These are phyloP conservation scores for Gigaspora rosea DNA, from an alignment of 192 early-diverging fungal genomes.

Conservation along the genomic window DNA sequence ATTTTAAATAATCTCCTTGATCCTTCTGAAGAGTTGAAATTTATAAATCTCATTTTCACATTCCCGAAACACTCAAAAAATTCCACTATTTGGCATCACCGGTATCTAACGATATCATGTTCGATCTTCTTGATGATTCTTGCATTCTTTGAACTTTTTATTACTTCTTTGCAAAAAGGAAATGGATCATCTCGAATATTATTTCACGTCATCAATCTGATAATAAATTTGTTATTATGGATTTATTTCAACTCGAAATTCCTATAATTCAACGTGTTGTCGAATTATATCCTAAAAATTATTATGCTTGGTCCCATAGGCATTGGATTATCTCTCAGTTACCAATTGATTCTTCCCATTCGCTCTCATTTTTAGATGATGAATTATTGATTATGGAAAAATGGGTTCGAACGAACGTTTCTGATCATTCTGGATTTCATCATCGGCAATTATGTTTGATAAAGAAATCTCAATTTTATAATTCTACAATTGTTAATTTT, in stretches of 20 bases:
- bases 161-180: neutral
- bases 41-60: slow-evolving; percentile 52
- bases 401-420: slow-evolving; percentile 45
- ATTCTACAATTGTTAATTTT: slow-evolving; percentile 2
- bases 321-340: slow-evolving; percentile 45
- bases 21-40: slow-evolving; percentile 39
- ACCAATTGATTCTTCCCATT: slow-evolving; percentile 12
- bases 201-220: neutral
- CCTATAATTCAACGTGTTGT: slow-evolving; percentile 37
- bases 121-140: neutral
- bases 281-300: slow-evolving; percentile 53
- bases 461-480: neutral
- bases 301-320: slow-evolving; percentile 57
- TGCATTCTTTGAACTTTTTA: neutral
- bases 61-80: slow-evolving; percentile 54
- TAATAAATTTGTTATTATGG: slow-evolving; percentile 1
- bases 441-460: slow-evolving; percentile 47
- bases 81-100: slow-evolving; percentile 53
- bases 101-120: slow-evolving; percentile 26
- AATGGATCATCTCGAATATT: slow-evolving; percentile 7
- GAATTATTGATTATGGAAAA: slow-evolving; percentile 40
- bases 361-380: slow-evolving; percentile 27
- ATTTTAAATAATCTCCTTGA: slow-evolving; percentile 35
- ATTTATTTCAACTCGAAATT: slow-evolving; percentile 41
- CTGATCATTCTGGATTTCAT: slow-evolving; percentile 53